phyloP scores from a whole-genome alignment of 2,329 filamentous ascomycete genomes.

The Hortaea werneckii region DNA sequence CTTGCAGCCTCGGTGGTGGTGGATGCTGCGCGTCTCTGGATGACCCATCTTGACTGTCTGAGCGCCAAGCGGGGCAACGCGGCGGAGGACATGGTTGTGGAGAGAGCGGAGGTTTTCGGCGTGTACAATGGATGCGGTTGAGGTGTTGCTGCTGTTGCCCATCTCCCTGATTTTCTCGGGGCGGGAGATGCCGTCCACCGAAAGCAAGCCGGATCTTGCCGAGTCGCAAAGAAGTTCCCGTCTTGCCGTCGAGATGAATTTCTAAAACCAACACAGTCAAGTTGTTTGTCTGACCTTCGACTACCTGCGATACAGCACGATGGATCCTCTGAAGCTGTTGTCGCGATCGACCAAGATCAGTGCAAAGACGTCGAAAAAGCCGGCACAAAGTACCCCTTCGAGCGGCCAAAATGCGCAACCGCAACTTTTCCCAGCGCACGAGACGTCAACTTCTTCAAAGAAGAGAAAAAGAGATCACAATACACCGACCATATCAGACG shows the following conservation, averaged over 20 bases:
- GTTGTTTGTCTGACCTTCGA: too few species aligned
- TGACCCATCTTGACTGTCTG: conserved; percentile 33
- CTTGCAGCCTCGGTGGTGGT: conserved; percentile 37
- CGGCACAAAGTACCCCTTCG: conserved; percentile 47
- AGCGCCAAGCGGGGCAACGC: conserved; percentile 37
- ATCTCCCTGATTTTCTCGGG: conserved; percentile 7
- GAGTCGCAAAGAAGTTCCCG: neutral
- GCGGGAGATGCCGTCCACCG: neutral
- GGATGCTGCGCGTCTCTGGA: conserved; percentile 40
- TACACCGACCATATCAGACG: neutral
- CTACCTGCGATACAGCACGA: conserved; percentile 20
- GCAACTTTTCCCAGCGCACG: conserved; percentile 45
- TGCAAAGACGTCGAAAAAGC: conserved; percentile 26
- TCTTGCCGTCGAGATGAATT: neutral
- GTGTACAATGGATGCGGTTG: conserved; percentile 10
- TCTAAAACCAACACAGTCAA: neutral
- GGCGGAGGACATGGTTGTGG: conserved; percentile 36
- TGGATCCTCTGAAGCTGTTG: conserved; percentile 66
- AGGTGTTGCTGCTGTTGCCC: neutral
- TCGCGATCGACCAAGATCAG: conserved; percentile 57
- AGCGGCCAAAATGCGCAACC: conserved; percentile 55
- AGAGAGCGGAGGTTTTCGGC: conserved; percentile 7
- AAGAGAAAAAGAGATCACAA: conserved; percentile 35
- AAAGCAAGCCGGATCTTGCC: neutral
- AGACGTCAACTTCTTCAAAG: conserved; percentile 13